Conservation (phyloP, 1,284 basidiomycete species). For the Malassezia cuniculi region DNA sequence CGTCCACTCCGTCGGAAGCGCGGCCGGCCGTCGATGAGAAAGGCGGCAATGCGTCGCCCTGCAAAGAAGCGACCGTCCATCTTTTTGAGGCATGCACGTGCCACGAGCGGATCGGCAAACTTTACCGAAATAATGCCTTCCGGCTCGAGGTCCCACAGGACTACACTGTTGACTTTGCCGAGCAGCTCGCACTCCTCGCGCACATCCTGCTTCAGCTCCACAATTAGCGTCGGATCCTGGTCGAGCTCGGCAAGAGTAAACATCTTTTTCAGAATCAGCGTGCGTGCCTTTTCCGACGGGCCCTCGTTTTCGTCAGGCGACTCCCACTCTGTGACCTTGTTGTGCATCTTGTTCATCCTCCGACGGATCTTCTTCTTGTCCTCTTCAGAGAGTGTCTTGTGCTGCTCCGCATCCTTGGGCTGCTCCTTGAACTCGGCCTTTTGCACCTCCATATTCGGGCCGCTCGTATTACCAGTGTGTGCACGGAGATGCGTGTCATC, state of each 20-base stretch:
- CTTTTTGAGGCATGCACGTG: constrained; percentile 81
- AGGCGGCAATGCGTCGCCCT: constrained; percentile 67
- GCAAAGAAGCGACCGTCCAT: constrained; percentile 92
- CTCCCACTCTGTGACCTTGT: constrained; percentile 40
- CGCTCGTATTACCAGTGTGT: constrained; percentile 53
- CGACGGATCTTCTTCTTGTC: constrained; percentile 13
- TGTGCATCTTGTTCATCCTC: constrained; percentile 13
- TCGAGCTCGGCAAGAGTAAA: constrained; percentile 77
- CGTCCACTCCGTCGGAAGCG: constrained; percentile 51
- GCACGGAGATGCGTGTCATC: constrained; percentile 83
- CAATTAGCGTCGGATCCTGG: constrained; percentile 68
- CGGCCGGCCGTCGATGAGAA: constrained; percentile 65
- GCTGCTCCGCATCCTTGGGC: background rate
- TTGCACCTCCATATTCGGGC: constrained; percentile 64
- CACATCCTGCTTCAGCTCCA: constrained; percentile 92
- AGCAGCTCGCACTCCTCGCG: constrained; percentile 75
- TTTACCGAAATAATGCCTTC: constrained; percentile 94
- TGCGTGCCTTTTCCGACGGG: constrained; percentile 4
- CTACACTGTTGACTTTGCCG: constrained; percentile 90
- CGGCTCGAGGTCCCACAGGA: constrained; percentile 81
- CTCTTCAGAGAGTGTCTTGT: constrained; percentile 4
- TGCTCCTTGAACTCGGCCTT: constrained; percentile 61
- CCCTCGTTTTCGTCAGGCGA: constrained; percentile 16
- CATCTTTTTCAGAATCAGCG: constrained; percentile 55
- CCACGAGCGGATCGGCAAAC: constrained; percentile 73